Evolutionary conservation across 2,329 filamentous ascomycete genomes (phyloP), one percentile per base, ranked within the genome.

Genomic region (Paecilomyces variotii): DNA sequence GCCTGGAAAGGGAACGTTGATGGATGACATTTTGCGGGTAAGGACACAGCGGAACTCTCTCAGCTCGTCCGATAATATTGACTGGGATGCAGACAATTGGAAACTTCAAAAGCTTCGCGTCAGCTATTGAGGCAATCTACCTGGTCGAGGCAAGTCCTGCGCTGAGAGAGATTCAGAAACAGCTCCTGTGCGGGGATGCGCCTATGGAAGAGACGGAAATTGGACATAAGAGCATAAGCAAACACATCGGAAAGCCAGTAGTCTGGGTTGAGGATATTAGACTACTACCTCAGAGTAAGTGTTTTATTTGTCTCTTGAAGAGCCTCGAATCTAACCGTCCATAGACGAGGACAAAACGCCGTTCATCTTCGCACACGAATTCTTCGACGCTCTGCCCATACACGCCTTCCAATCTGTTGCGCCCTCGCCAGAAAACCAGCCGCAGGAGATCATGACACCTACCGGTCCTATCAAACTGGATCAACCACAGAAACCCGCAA

Each of bases 361-460:
- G 0, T 95, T 97, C 73, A 96, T 99, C 61, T 84, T 97, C 54
- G 94, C 94, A 3, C 94, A 99, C 72, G 94, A 99, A 72, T 97
- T 99, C 80, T 99, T 99, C 77, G 94, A 99, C 67, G 94, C 94
- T 2, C 86, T 99, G 0, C 94, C 94, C 34, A 97, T 99, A 65
- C 92, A 99, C 73, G 87, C 90, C 61, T 99, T 99, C 72, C 88
- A 97, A 73, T 88, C 90, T 12, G 82, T 93, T 55, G 72, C 81
- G 52, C 77, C 78, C 62, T 72, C 77, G 12, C 72, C 77, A 39
- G 69, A 80, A 59, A 64, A 75, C 65, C 62, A 80, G 4, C 72
- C 74, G 64, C 67, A 80, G n/a, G 77, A 77, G 39, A 79, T 80
- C 55, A 76, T 74, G 67, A 78, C 76, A 9, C 74, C 78, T 1